Percentiles rank a stretch among this genome's conserved stretches.
phyloP scores from a whole-genome alignment of 371 early-diverging fungal genomes.

The Synchytrium microbalum region DNA sequence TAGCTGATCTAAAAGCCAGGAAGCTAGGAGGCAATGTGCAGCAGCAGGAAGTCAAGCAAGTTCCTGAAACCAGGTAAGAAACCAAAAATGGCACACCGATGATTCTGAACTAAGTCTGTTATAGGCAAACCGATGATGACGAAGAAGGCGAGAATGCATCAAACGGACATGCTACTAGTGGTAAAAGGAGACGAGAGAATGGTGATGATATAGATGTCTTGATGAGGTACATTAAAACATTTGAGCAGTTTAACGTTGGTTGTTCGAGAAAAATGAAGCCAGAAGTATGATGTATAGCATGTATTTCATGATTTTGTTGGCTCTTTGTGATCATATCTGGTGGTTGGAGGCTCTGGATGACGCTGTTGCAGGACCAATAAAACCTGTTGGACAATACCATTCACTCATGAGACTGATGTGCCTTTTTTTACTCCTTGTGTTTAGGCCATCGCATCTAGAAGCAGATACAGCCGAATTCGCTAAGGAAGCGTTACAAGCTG shows the following conservation, averaged over 20 bases:
- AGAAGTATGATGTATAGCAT: neutral
- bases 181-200: neutral
- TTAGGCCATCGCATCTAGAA: slow-evolving; percentile 29
- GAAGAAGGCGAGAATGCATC: too few relatives aligned
- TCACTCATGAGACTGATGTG: neutral
- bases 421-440: neutral
- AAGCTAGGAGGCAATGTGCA: neutral
- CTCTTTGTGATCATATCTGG: too few relatives aligned
- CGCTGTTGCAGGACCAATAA: neutral
- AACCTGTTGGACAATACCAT: neutral
- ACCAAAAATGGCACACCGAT: too few relatives aligned
- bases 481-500: slow-evolving; percentile 50
- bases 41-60: too few relatives aligned
- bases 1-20: neutral
- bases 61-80: too few relatives aligned
- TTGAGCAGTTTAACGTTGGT: neutral
- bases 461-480: slow-evolving; percentile 49
- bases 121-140: too few relatives aligned
- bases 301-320: neutral
- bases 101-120: too few relatives aligned
- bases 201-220: neutral
- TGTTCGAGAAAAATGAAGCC: neutral
- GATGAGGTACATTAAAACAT: neutral
- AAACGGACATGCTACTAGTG: too few relatives aligned
- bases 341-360: too few relatives aligned